Evolutionary conservation across 1,284 basidiomycete species (phyloP).

Genomic region (Ceratobasidium sp.): DNA sequence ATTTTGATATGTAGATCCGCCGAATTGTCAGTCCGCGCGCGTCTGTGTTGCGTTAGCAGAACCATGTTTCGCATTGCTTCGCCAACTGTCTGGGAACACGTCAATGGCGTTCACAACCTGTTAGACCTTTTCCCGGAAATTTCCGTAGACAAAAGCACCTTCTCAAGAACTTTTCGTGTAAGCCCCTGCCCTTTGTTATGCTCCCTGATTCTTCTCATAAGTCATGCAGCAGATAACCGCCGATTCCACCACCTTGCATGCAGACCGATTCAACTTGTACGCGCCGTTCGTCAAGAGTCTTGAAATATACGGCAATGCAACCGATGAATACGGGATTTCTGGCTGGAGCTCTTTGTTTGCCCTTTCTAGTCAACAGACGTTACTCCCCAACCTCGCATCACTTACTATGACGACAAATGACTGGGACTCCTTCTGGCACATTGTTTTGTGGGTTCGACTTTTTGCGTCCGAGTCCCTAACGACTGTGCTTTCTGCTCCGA

Average conservation of each 20-base stretch:
- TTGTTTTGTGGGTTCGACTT: constrained; percentile 8
- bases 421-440: not conserved
- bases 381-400: constrained; percentile 13
- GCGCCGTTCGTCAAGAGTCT: constrained; percentile 16
- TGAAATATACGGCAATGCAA: not conserved
- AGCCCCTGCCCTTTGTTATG: too few species aligned
- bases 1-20: not conserved
- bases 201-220: too few species aligned
- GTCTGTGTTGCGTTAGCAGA: not conserved
- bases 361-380: not conserved
- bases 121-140: not conserved
- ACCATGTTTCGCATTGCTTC: not conserved
- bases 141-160: too few species aligned
- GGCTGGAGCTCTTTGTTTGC: not conserved
- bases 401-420: not conserved
- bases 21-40: not conserved
- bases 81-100: constrained; percentile 18
- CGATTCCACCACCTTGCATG: not conserved
- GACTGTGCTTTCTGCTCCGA: not conserved
- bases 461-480: constrained; percentile 4
- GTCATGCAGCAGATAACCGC: not conserved
- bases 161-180: too few species aligned
- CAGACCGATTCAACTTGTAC: constrained; percentile 13
- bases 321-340: not conserved
- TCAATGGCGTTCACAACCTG: constrained; percentile 3